Evolutionary conservation across 2,329 filamentous ascomycete species (phyloP), one percentile per base, ranked within the genome.

Genomic region (Trichoderma simmonsii): DNA sequence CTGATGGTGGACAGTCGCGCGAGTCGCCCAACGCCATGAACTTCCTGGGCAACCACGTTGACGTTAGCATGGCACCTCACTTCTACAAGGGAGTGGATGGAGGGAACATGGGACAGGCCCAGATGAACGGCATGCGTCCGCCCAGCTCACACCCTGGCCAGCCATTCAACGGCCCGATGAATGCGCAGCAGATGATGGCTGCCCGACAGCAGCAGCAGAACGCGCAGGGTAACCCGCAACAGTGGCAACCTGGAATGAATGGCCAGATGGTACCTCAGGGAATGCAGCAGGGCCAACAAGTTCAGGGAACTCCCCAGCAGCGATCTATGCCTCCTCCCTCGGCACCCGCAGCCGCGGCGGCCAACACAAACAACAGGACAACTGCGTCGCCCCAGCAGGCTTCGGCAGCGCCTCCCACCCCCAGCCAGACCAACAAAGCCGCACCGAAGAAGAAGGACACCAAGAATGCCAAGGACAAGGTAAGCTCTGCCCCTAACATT

Each of bases 401-500:
- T 73, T 89, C 86, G 72, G 87, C 89, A 7, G 91, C 91, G 43
- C 93, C 93, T 1, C 93, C 93, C 1, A 96, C 93, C 4, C 93
- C 93, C 1, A 90, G 89, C 66, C 92, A 93, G 78, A 81, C 85
- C 2, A 91, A 90, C 78, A 95, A 95, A 84, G 82, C 91, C 4
- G 90, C 89, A 39, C 91, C 92, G 1, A 94, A 93, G 81, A 95
- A 95, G 87, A 93, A 93, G 84, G 89, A 90, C 36, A 84, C 83
- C 6, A 91, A 91, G 81, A 86, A 85, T 73, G 84, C 88, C 6
- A 92, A 91, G 81, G 85, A 83, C 71, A 93, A 93, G 90, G 91
- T 72, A 24, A 73, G 64, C 71, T 64, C 77, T 59, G 77, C 51
- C 18, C 21, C 54, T 28, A 21, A 15, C 6, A 18, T 32, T 21